Percentiles rank a stretch among this genome's conserved stretches.
Conservation (phyloP, 2,329 filamentous ascomycete species). For the Scedosporium aurantiacum region DNA sequence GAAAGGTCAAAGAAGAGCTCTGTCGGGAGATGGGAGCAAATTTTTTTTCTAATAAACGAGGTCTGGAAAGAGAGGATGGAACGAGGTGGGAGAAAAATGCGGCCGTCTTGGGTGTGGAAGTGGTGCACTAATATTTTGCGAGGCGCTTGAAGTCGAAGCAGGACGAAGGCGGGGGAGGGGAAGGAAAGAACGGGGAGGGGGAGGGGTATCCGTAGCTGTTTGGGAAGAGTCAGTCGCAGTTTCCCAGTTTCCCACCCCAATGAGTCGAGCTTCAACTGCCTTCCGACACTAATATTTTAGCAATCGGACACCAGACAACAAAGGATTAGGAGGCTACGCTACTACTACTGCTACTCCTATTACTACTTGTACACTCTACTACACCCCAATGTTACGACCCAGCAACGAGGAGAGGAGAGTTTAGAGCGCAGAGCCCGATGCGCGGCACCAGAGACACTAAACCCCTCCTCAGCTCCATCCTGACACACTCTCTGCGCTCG, state of each 20-base stretch:
- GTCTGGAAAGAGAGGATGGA: not conserved
- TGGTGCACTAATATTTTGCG: not conserved
- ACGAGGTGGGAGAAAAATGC: not conserved
- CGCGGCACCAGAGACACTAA: not conserved
- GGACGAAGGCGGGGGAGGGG: not conserved
- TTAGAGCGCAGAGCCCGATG: not conserved
- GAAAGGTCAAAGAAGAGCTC: conserved; percentile 8
- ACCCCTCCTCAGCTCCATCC: not conserved
- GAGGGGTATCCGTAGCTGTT: conserved; percentile 3
- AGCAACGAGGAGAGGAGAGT: not conserved
- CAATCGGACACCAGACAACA: too few species aligned
- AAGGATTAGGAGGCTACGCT: not conserved
- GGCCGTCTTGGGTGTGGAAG: not conserved
- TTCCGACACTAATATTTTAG: not conserved
- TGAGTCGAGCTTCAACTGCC: not conserved
- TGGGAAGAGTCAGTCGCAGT: not conserved
- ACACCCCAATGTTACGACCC: too few species aligned
- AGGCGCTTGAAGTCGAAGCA: not conserved
- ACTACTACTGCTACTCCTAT: not conserved
- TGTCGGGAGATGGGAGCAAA: not conserved
- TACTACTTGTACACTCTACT: not conserved
- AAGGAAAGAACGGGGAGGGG: not conserved
- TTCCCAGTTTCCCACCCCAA: too few species aligned
- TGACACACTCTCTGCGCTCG: conserved; percentile 5
- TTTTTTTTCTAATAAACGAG: not conserved